A percentile compares a stretch with the other conserved stretches of the same genome.
These are phyloP conservation scores for Eucalyptus viminalis DNA, from an alignment of 345 rosid species.

Conservation along the genomic window DNA sequence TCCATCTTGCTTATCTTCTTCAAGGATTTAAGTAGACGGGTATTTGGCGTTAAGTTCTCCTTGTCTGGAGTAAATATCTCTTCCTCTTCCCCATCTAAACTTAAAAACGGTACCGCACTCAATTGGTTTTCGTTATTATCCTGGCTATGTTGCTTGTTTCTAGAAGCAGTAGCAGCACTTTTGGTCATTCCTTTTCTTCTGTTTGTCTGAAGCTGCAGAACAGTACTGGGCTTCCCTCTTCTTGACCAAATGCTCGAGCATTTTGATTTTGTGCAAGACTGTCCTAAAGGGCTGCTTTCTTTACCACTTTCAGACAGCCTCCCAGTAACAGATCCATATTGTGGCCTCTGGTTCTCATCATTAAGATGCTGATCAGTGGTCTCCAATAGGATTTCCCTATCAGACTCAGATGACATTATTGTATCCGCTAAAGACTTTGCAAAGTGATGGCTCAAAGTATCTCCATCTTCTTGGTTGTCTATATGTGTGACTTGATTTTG, in stretches of 20 bases:
- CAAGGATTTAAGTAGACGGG: slow-evolving; percentile 25
- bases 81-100: slow-evolving; percentile 32
- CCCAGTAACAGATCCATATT: slow-evolving; percentile 5
- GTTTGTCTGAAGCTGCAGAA: slow-evolving; percentile 47
- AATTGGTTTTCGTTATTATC: slow-evolving; percentile 13
- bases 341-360: slow-evolving; percentile 22
- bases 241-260: slow-evolving; percentile 54
- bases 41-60: slow-evolving; percentile 72
- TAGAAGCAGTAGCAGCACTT: slow-evolving; percentile 3
- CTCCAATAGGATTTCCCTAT: background rate
- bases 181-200: slow-evolving; percentile 21
- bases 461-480: background rate
- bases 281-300: slow-evolving; percentile 7
- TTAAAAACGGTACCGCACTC: background rate
- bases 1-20: slow-evolving; percentile 31
- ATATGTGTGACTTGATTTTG: background rate
- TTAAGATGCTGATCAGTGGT: background rate
- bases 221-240: slow-evolving; percentile 55
- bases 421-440: background rate
- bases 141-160: slow-evolving; percentile 7
- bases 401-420: background rate
- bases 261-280: slow-evolving; percentile 15
- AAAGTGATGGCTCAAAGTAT: background rate
- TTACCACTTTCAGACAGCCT: slow-evolving; percentile 17
- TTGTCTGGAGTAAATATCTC: slow-evolving; percentile 62